These are phyloP conservation scores for Fragaria iinumae DNA, from an alignment of 306 rosid genomes.

Conservation along the genomic window DNA sequence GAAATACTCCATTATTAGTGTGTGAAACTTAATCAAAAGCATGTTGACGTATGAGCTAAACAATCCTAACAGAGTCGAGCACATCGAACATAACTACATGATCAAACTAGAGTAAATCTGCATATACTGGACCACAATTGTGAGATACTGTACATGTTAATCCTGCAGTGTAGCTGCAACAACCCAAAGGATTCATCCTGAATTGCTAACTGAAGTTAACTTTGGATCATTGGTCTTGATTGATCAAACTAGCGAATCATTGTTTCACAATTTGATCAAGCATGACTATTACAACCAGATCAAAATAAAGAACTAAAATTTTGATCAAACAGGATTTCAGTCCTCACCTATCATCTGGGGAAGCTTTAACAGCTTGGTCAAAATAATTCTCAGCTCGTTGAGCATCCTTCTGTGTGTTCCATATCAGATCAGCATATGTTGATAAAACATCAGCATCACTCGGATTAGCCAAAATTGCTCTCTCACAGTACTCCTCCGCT, in stretches of 20 bases:
- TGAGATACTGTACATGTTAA: neutral
- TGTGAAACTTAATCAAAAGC: neutral
- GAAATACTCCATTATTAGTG: neutral
- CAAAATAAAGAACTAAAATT: neutral
- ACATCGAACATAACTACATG: neutral
- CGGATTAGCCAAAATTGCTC: conserved; percentile 70
- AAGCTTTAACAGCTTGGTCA: conserved; percentile 62
- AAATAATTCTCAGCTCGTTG: conserved; percentile 64
- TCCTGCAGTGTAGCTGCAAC: neutral
- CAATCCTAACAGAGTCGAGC: neutral
- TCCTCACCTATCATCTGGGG: conserved; percentile 67
- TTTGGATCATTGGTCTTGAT: neutral
- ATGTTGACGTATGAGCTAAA: neutral
- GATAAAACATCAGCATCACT: conserved; percentile 52
- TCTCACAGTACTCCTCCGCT: conserved; percentile 69
- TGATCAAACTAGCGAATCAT: neutral
- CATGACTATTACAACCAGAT: neutral
- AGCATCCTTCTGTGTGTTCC: conserved; percentile 60
- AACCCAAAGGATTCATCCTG: neutral
- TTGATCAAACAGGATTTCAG: neutral
- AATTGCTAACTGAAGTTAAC: neutral
- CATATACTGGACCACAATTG: neutral
- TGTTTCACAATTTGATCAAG: neutral
- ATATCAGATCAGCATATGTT: conserved; percentile 63
- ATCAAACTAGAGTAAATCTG: neutral